phyloP scores from a whole-genome alignment of 768 basidiomycete genomes.

The Exidia glandulosa region DNA sequence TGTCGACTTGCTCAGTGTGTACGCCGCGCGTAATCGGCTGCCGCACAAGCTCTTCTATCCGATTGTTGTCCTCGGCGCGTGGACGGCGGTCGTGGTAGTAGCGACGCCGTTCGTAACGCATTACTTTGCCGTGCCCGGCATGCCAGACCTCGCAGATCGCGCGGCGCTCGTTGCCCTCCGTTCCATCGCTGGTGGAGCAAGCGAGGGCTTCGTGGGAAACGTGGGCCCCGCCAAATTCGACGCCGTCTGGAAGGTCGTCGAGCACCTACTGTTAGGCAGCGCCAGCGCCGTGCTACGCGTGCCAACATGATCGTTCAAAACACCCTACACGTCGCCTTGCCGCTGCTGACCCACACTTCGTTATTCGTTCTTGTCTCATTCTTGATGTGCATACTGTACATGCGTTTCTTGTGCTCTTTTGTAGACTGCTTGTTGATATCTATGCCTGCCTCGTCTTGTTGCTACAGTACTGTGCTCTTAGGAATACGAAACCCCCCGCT shows the following conservation, averaged over 20 bases:
- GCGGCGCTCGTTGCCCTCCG: slow-evolving; percentile 74
- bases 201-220: slow-evolving; percentile 12
- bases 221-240: background rate
- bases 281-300: background rate
- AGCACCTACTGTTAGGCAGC: background rate
- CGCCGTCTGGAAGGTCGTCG: background rate
- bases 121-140: slow-evolving; percentile 49
- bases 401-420: no score
- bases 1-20: background rate
- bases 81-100: background rate
- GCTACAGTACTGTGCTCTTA: no score
- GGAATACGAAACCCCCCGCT: no score
- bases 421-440: no score
- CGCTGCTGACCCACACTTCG: no score
- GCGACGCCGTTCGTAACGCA: slow-evolving; percentile 25
- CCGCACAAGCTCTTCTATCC: slow-evolving; percentile 12
- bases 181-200: slow-evolving; percentile 44
- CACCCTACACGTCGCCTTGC: no score
- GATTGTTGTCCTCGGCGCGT: slow-evolving; percentile 18
- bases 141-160: slow-evolving; percentile 63
- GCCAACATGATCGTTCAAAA: background rate
- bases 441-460: no score
- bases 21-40: background rate
- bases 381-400: no score
- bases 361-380: no score